phyloP scores from a whole-genome alignment of 2,329 filamentous ascomycete genomes.

The Zymoseptoria passerinii region DNA sequence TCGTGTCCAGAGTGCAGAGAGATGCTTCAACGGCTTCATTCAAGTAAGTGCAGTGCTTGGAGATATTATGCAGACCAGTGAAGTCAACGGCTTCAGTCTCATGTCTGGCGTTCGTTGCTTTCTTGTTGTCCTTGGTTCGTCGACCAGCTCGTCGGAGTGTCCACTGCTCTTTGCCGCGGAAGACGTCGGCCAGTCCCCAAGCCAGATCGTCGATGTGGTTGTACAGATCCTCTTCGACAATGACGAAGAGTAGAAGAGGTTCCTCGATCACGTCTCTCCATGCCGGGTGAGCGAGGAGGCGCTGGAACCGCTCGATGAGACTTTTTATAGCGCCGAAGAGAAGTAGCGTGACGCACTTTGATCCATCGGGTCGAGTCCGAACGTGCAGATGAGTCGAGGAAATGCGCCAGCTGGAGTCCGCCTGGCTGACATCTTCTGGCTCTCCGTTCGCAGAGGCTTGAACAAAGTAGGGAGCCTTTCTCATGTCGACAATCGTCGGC shows the following conservation, averaged over 20 bases:
- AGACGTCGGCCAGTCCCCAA: constrained; percentile 26
- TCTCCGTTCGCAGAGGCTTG: neutral
- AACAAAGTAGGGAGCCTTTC: neutral
- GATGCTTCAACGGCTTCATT: constrained; percentile 30
- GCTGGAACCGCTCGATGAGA: neutral
- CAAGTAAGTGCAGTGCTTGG: constrained; percentile 33
- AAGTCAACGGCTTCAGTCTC: constrained; percentile 20
- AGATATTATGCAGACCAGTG: constrained; percentile 31
- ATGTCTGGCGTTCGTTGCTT: constrained; percentile 8
- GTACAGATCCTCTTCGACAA: constrained; percentile 29
- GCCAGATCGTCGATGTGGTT: constrained; percentile 24
- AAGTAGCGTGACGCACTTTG: constrained; percentile 5
- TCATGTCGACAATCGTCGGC: neutral
- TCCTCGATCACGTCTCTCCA: constrained; percentile 21
- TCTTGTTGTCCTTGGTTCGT: constrained; percentile 12
- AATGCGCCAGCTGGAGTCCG: neutral
- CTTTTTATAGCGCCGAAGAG: neutral
- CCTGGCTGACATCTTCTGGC: neutral
- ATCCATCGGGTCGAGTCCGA: constrained; percentile 2
- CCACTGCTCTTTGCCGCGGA: constrained; percentile 26
- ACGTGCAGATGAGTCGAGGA: constrained; percentile 2
- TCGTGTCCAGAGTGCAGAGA: constrained; percentile 21
- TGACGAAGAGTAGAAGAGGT: constrained; percentile 27
- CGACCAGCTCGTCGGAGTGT: constrained; percentile 14
- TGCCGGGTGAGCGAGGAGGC: neutral